Percentiles rank a stretch among this genome's conserved stretches.
Evolutionary conservation across 2,329 filamentous ascomycete species (phyloP).

Genomic region (Cladophialophora bantiana): DNA sequence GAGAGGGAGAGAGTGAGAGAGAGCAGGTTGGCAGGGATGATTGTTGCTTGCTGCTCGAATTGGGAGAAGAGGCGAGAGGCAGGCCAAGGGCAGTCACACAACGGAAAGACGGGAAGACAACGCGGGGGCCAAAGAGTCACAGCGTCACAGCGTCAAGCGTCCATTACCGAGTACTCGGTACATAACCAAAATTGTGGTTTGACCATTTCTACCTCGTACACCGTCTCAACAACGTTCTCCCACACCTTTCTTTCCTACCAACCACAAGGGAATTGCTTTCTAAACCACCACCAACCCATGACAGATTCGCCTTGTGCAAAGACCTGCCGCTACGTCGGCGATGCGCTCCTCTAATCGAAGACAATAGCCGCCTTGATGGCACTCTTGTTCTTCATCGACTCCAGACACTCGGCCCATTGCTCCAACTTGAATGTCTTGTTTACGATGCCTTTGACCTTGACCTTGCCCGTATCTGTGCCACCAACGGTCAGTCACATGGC

Average conservation of each 20-base stretch:
- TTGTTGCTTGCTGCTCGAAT: not conserved
- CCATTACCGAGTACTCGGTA: not conserved
- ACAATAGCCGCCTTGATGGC: slow-evolving; percentile 78
- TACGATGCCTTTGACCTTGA: slow-evolving; percentile 68
- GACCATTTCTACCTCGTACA: not conserved
- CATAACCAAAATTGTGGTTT: not conserved
- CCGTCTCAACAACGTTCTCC: not conserved
- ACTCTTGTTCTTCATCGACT: slow-evolving; percentile 74
- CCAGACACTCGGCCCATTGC: slow-evolving; percentile 73
- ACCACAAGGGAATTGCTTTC: not conserved
- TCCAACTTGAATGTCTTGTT: slow-evolving; percentile 78
- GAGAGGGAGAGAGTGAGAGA: not conserved
- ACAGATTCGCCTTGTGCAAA: not conserved
- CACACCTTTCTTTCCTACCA: not conserved
- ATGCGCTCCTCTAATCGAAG: slow-evolving; percentile 58
- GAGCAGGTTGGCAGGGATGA: not conserved
- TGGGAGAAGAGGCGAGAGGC: too few relatives aligned
- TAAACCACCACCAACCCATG: not conserved
- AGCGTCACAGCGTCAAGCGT: too few relatives aligned
- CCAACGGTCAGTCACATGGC: slow-evolving; percentile 14
- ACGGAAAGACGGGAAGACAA: not conserved
- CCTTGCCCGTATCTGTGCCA: slow-evolving; percentile 48
- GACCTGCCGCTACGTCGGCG: not conserved
- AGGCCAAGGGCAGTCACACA: not conserved
- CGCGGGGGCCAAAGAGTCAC: too few relatives aligned